A percentile compares a stretch with the other conserved stretches of the same genome.
Evolutionary conservation across 2,329 filamentous ascomycete species (phyloP).

Genomic region (Sclerotinia minor): DNA sequence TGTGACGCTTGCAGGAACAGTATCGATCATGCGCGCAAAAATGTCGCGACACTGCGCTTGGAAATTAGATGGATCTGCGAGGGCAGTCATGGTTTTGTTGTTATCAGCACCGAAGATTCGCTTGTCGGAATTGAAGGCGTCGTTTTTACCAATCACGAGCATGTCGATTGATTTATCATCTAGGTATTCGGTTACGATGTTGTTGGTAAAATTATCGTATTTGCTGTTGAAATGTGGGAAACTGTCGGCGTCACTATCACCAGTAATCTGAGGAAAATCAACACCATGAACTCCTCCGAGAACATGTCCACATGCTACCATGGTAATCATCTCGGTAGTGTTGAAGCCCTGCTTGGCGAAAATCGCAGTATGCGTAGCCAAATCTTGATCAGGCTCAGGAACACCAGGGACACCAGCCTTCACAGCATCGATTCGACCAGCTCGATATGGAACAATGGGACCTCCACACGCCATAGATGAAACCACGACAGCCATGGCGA

Average conservation of each 20-base stretch:
- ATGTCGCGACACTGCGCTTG: conserved; percentile 50
- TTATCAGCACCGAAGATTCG: conserved; percentile 56
- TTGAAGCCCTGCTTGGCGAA: conserved; percentile 35
- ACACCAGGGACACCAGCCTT: conserved; percentile 32
- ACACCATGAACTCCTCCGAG: conserved; percentile 30
- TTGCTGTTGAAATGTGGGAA: neutral
- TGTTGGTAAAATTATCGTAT: neutral
- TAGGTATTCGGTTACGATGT: neutral
- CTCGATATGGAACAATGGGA: conserved; percentile 28
- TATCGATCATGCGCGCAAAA: conserved; percentile 60
- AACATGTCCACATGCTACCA: conserved; percentile 32
- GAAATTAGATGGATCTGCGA: conserved; percentile 50
- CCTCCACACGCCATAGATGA: neutral
- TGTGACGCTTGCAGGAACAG: conserved; percentile 52
- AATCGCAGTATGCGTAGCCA: conserved; percentile 23
- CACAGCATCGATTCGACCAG: conserved; percentile 34
- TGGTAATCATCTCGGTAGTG: conserved; percentile 31
- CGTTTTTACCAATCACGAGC: conserved; percentile 47
- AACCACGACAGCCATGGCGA: conserved; percentile 23
- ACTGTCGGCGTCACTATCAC: neutral
- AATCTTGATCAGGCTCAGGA: conserved; percentile 28
- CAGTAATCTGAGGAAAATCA: conserved; percentile 18
- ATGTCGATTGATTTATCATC: conserved; percentile 22
- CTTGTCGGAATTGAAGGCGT: conserved; percentile 53
- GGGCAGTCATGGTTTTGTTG: conserved; percentile 53